A percentile compares a stretch with the other conserved stretches of the same genome.
phyloP scores from a whole-genome alignment of 2,329 filamentous ascomycete species.

The Fulvia fulva region DNA sequence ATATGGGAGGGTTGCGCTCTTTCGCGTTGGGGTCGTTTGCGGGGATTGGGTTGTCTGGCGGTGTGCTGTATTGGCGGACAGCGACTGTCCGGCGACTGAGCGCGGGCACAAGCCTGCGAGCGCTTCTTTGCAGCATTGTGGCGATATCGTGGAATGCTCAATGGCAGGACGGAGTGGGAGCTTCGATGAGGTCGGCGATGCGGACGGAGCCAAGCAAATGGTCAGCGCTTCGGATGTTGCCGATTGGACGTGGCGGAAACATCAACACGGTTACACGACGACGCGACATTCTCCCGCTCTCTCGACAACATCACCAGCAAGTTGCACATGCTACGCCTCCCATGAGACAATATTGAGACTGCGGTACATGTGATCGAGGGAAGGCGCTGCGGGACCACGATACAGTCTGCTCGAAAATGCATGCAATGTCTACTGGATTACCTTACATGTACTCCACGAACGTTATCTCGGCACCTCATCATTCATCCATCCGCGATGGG shows the following conservation, averaged over 20 bases:
- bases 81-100: conserved; percentile 16
- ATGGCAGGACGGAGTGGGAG: not conserved
- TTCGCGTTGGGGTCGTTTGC: conserved; percentile 60
- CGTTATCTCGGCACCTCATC: too few species aligned
- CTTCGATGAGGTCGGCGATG: not conserved
- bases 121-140: conserved; percentile 26
- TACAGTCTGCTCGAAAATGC: too few species aligned
- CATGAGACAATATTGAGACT: too few species aligned
- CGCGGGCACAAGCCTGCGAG: conserved; percentile 25
- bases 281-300: not conserved
- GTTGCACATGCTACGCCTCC: too few species aligned
- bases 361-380: too few species aligned
- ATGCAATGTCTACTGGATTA: too few species aligned
- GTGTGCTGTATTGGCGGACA: conserved; percentile 14
- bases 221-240: not conserved
- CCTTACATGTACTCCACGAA: too few species aligned
- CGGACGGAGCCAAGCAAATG: not conserved
- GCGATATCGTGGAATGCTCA: not conserved
- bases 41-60: conserved; percentile 47
- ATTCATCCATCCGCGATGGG: too few species aligned
- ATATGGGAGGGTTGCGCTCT: conserved; percentile 47
- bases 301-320: not conserved
- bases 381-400: too few species aligned
- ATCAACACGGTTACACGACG: not conserved
- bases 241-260: not conserved